Conservation (phyloP, 495 filamentous ascomycete species). For the Schizothecium vesticola region DNA sequence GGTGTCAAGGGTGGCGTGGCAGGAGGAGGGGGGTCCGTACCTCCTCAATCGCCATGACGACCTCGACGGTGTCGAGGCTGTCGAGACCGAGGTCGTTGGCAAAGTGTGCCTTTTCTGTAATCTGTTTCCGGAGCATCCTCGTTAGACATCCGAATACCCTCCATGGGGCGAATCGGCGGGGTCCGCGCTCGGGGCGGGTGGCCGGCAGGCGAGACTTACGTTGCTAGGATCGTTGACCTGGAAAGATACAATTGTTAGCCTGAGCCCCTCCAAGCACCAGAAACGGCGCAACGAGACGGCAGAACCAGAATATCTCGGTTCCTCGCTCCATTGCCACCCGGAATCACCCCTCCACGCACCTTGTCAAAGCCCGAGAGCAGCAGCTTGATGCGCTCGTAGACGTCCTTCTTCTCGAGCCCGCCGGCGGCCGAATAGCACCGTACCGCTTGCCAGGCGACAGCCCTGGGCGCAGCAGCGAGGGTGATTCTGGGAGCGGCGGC, state of each 20-base stretch:
- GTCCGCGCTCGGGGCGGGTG: not conserved
- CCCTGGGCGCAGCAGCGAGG: conserved; percentile 40
- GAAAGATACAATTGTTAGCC: conserved; percentile 11
- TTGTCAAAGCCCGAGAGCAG: conserved; percentile 95
- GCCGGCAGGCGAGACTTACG: conserved; percentile 44
- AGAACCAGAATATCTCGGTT: not conserved
- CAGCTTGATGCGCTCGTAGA: conserved; percentile 88
- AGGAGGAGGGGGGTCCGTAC: conserved; percentile 46
- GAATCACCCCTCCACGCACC: conserved; percentile 49
- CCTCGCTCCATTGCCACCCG: not conserved
- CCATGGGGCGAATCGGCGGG: not conserved
- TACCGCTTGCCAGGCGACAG: conserved; percentile 52
- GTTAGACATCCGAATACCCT: conserved; percentile 5
- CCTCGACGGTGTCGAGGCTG: conserved; percentile 96
- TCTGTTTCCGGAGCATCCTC: conserved; percentile 46
- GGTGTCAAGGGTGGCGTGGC: not conserved
- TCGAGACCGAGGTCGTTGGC: conserved; percentile 93
- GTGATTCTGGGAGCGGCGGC: conserved; percentile 34
- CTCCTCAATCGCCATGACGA: conserved; percentile 99
- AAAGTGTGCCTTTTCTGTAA: conserved; percentile 79
- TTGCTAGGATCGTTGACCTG: conserved; percentile 72
- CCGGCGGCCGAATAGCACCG: conserved; percentile 82
- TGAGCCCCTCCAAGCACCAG: not conserved
- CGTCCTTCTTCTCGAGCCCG: conserved; percentile 71
- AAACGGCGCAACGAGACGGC: not conserved